phyloP scores from a whole-genome alignment of 495 filamentous ascomycete species.

The Friedmanniomyces simplex region DNA sequence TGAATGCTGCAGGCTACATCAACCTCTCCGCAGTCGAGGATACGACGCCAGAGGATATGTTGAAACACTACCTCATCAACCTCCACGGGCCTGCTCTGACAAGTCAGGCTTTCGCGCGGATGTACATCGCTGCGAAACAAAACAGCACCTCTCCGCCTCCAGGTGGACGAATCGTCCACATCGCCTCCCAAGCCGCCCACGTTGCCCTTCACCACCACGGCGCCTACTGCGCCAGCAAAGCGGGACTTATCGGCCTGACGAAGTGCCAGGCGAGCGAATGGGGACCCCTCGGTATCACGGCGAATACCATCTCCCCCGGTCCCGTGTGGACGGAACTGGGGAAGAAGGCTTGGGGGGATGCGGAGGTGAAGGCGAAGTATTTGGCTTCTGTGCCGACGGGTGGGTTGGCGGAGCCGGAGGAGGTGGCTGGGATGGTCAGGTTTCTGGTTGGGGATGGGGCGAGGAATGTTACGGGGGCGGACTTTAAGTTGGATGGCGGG shows the following conservation, averaged over 20 bases:
- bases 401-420: constrained; percentile 11
- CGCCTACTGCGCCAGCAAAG: constrained; percentile 19
- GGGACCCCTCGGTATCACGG: constrained; percentile 12
- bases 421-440: constrained; percentile 10
- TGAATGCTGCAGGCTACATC: constrained; percentile 20
- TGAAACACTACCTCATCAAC: constrained; percentile 14
- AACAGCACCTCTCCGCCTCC: neutral
- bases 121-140: constrained; percentile 6
- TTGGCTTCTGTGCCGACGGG: constrained; percentile 12
- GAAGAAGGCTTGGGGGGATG: constrained; percentile 18
- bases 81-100: constrained; percentile 9
- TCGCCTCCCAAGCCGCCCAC: constrained; percentile 15
- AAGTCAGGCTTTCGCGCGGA: constrained; percentile 10
- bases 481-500: constrained; percentile 18
- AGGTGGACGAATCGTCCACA: constrained; percentile 15
- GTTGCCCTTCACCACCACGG: constrained; percentile 16
- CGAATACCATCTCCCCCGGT: constrained; percentile 47
- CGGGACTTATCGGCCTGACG: constrained; percentile 15
- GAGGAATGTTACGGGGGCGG: constrained; percentile 14
- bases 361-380: constrained; percentile 7
- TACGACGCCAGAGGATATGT: constrained; percentile 9
- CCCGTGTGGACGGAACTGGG: constrained; percentile 31
- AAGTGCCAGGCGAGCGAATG: constrained; percentile 20
- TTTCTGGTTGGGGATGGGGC: constrained; percentile 11
- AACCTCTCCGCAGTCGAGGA: constrained; percentile 8